Conservation (phyloP, 306 rosid species). For the Casuarina glauca region DNA sequence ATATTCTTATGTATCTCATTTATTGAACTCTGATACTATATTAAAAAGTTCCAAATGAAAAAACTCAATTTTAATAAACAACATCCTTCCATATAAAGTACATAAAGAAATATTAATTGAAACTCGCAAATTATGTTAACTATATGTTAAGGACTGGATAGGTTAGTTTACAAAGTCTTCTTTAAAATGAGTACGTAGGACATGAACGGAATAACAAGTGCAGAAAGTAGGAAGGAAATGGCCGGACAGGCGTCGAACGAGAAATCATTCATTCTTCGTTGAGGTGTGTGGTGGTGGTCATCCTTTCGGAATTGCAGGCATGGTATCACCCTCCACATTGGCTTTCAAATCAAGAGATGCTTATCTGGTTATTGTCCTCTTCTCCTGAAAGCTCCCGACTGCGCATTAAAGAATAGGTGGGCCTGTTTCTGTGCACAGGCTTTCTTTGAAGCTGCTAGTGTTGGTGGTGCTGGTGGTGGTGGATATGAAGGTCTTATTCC, state of each 20-base stretch:
- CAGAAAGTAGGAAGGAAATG: not conserved
- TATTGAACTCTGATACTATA: too few relatives aligned
- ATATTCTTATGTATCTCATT: too few relatives aligned
- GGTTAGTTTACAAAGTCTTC: too few relatives aligned
- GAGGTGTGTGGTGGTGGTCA: conserved; percentile 14
- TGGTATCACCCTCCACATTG: conserved; percentile 11
- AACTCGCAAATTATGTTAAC: too few relatives aligned
- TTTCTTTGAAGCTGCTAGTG: too few relatives aligned
- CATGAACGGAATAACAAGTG: not conserved
- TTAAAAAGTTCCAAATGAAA: too few relatives aligned
- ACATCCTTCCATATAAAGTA: too few relatives aligned
- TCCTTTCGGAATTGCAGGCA: conserved; percentile 2
- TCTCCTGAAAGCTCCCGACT: not conserved
- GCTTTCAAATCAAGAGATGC: conserved; percentile 9
- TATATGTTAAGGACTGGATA: too few relatives aligned
- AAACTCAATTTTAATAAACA: too few relatives aligned
- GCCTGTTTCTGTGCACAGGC: not conserved
- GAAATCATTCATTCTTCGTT: conserved; percentile 1
- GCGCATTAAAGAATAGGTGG: not conserved
- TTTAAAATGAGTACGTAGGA: conserved; percentile 23
- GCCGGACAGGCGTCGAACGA: not conserved
- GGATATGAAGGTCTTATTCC: not conserved
- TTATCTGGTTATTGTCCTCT: conserved; percentile 11
- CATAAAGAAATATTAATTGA: too few relatives aligned
- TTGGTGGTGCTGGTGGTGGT: not conserved